Conservation (phyloP, 176 grass and related monocot genomes). For the Paspalum notatum region DNA sequence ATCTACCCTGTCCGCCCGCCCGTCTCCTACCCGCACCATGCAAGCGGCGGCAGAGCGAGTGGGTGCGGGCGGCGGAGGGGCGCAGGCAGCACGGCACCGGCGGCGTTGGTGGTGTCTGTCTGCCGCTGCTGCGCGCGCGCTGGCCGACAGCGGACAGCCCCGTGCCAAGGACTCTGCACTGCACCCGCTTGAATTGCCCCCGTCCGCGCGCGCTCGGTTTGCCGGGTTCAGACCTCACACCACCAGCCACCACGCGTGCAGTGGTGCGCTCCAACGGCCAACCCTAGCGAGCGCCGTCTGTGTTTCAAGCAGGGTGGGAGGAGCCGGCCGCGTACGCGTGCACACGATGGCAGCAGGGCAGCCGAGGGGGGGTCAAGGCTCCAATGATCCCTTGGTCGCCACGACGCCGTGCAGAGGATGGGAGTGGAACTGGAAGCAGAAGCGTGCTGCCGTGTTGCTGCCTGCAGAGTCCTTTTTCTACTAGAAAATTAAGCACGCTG, state of each 20-base stretch:
- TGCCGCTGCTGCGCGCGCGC: background rate
- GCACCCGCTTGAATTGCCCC: conserved; percentile 8
- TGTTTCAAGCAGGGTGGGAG: background rate
- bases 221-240: background rate
- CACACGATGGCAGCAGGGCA: too few relatives aligned
- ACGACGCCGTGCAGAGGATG: background rate
- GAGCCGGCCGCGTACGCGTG: background rate
- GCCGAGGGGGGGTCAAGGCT: conserved; percentile 24
- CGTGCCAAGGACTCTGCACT: conserved; percentile 13
- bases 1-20: too few relatives aligned
- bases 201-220: background rate
- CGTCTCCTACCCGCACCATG: too few relatives aligned
- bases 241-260: background rate
- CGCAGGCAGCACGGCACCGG: conserved; percentile 17
- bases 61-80: too few relatives aligned
- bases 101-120: conserved; percentile 24
- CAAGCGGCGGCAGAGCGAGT: too few relatives aligned
- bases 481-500: too few relatives aligned
- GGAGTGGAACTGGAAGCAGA: background rate
- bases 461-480: background rate
- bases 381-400: conserved; percentile 43
- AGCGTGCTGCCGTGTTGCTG: background rate
- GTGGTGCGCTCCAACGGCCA: too few relatives aligned
- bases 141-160: conserved; percentile 36
- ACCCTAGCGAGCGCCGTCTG: background rate